Base-by-base conservation (phyloP, 345 rosid species). In the Brassica napus region DNA sequence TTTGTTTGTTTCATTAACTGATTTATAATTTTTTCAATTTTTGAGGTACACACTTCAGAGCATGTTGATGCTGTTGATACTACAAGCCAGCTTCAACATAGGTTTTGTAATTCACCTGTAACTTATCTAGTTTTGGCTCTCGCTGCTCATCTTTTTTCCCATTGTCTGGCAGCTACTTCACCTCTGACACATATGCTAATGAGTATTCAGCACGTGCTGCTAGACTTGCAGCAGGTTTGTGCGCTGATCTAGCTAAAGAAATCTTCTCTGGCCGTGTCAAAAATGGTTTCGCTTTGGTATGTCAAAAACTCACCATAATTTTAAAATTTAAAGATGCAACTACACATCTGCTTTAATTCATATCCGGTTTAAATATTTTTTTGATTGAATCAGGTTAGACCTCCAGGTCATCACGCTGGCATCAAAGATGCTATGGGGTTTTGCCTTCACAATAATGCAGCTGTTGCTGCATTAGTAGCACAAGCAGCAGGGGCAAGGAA, bases 401-500 rank as follows among this genome's bases (percentile, higher is more conserved):
- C 99, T 62, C 99, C 99, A 0, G 98, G 99, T 47, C 99, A 94
- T 85, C 99, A 94, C 89, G 99, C 98, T 77, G 97, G 98, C 72
- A 80, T 93, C 72, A 87, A 78, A 72, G 91, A 93, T 70, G 87
- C 98, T 44, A 93, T 93, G 97, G 97, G 99, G 65, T 95, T 95
- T 84, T 95, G 99, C 85, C 98, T 95, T 69, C 99, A 95, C 87
- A 93, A 95, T 75, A 95, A 95, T 88, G 97, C 98, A 76, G 99
- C 99, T 4, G 86, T 93, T 81, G 94, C 99, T 84, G 97, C 94
- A 37, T 82, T 93, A 78, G 93, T 93, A 63, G 96, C 96, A 72
- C 96, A 89, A 84, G 88, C 77, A 86, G 93, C 94, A 8, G 98
- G 98, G 70, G 97, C 97, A 3, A 88, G 84, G 91, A 94, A 87